Percentiles rank a stretch among this genome's conserved stretches.
Evolutionary conservation across 2,329 filamentous ascomycete genomes (phyloP).

Genomic region (Lachnellula cervina): DNA sequence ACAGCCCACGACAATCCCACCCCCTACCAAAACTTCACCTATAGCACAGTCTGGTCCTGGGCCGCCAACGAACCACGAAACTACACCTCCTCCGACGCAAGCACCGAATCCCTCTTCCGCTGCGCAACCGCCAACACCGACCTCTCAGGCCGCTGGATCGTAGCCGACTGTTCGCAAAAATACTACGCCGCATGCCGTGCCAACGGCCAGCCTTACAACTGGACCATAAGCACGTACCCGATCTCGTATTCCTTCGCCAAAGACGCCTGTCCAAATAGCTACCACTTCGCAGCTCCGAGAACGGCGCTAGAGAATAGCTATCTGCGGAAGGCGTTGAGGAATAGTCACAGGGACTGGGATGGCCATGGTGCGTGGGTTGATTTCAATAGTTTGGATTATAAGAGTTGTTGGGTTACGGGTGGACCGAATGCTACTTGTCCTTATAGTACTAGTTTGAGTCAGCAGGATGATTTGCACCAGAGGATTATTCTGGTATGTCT

Average conservation of each 20-base stretch:
- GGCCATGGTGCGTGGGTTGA: conserved; percentile 49
- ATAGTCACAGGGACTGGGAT: conserved; percentile 20
- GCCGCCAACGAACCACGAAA: conserved; percentile 50
- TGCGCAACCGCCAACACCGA: conserved; percentile 49
- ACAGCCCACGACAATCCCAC: conserved; percentile 40
- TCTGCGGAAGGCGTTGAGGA: conserved; percentile 35
- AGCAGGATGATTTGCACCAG: conserved; percentile 37
- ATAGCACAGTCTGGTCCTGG: conserved; percentile 55
- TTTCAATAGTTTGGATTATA: conserved; percentile 53
- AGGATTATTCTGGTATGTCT: conserved; percentile 39
- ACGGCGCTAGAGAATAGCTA: conserved; percentile 61
- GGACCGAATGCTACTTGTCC: conserved; percentile 53
- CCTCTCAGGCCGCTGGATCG: conserved; percentile 51
- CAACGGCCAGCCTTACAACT: conserved; percentile 48
- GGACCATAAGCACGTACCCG: conserved; percentile 44
- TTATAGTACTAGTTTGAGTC: conserved; percentile 39
- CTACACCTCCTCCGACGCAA: conserved; percentile 30
- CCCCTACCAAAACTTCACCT: conserved; percentile 47
- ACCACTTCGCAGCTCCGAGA: conserved; percentile 52
- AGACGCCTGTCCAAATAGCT: conserved; percentile 43
- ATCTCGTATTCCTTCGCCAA: conserved; percentile 41
- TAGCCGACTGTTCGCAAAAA: conserved; percentile 47
- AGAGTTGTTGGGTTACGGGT: conserved; percentile 57
- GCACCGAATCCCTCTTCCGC: conserved; percentile 36
- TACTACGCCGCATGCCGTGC: conserved; percentile 54